Evolutionary conservation across 2,329 filamentous ascomycete genomes (phyloP).

Genomic region (Cladophialophora immunda): DNA sequence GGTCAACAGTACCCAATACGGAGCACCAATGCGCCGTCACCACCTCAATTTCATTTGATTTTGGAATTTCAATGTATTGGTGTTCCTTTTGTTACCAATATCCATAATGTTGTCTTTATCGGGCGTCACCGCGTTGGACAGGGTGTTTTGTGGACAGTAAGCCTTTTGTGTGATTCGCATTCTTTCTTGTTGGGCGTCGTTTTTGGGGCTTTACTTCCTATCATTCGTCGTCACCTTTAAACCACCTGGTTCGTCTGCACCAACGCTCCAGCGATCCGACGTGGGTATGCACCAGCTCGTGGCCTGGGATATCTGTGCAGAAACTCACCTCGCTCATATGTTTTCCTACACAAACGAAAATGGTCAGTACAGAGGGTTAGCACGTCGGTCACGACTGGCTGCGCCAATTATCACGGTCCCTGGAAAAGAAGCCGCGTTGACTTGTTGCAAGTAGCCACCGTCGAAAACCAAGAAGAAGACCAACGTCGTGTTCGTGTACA

Average conservation of each 20-base stretch:
- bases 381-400: neutral
- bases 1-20: neutral
- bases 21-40: neutral
- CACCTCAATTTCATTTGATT: neutral
- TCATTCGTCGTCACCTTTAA: neutral
- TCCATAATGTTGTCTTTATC: neutral
- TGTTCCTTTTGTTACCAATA: neutral
- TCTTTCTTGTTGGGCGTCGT: constrained; percentile 1
- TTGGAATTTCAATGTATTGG: neutral
- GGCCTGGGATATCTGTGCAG: neutral
- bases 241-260: neutral
- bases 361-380: neutral
- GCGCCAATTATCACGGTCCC: neutral
- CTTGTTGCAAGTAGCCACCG: constrained; percentile 10
- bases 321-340: neutral
- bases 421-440: neutral
- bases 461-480: constrained; percentile 20
- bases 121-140: neutral
- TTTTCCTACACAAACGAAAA: neutral
- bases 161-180: neutral
- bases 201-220: neutral
- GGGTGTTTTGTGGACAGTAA: neutral
- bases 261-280: neutral
- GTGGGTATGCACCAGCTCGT: neutral
- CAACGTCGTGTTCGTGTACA: constrained; percentile 7